A percentile compares a stretch with the other conserved stretches of the same genome.
phyloP scores from a whole-genome alignment of 169 alveolate species.

The Amoebophrya sp. region DNA sequence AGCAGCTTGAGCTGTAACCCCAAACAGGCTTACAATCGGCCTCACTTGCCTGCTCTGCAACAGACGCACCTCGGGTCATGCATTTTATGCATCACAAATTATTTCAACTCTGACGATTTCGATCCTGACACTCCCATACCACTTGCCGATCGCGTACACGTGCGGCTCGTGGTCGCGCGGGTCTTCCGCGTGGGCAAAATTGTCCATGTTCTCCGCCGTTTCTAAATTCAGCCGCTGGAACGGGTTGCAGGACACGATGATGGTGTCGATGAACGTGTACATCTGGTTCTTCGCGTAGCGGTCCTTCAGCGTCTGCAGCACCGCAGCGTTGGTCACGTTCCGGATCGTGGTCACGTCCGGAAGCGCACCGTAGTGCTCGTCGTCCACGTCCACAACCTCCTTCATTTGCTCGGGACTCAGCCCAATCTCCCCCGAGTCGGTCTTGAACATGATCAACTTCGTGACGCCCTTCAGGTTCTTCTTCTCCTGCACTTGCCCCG shows the following conservation, averaged over 20 bases:
- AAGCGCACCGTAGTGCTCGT: not conserved
- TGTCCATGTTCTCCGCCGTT: not conserved
- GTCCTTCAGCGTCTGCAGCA: not conserved
- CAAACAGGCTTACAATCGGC: too few species aligned
- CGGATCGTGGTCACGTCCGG: not conserved
- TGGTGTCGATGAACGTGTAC: slow-evolving; percentile 5
- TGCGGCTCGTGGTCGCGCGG: not conserved
- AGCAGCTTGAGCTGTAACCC: too few species aligned
- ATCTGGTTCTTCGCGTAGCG: not conserved
- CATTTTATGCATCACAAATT: too few species aligned
- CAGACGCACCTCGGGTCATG: too few species aligned
- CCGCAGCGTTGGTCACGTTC: not conserved
- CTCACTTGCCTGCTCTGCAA: too few species aligned
- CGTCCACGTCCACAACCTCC: not conserved
- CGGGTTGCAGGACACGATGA: slow-evolving; percentile 16
- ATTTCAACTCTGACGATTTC: too few species aligned
- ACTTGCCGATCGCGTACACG: not conserved
- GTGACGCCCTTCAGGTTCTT: not conserved
- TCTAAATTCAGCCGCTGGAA: slow-evolving; percentile 13
- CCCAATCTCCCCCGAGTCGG: too few species aligned
- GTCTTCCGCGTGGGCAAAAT: not conserved
- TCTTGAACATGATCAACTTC: not conserved
- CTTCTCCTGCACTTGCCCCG: not conserved
- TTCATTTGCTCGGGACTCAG: too few species aligned
- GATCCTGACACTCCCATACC: too few species aligned